Conservation (phyloP, 768 basidiomycete genomes). For the Bullera alba region DNA sequence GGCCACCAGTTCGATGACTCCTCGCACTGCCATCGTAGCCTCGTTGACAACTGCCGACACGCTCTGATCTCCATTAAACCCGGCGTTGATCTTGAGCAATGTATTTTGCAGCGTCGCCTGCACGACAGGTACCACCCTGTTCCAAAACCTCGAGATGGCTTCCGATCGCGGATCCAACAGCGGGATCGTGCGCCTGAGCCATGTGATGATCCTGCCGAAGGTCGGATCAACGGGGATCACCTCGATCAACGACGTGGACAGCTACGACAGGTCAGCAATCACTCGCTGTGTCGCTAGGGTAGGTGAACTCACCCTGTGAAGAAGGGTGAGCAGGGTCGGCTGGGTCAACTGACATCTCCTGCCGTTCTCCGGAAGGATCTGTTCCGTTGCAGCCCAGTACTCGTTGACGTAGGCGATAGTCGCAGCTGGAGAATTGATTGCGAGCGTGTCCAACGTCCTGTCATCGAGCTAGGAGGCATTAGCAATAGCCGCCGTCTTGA, state of each 20-base stretch:
- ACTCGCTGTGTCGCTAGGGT: neutral
- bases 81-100: neutral
- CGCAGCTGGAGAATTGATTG: slow-evolving; percentile 9
- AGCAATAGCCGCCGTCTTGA: neutral
- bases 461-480: slow-evolving; percentile 26
- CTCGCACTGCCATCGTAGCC: too few relatives aligned
- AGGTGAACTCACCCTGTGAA: slow-evolving; percentile 33
- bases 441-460: slow-evolving; percentile 27
- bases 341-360: slow-evolving; percentile 27
- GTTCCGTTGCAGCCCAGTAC: slow-evolving; percentile 15
- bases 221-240: neutral
- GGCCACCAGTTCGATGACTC: too few relatives aligned
- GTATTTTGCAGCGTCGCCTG: neutral
- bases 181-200: neutral
- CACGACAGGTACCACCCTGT: slow-evolving; percentile 3
- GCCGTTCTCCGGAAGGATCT: slow-evolving; percentile 19
- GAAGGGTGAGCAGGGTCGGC: slow-evolving; percentile 38
- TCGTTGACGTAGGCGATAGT: slow-evolving; percentile 23
- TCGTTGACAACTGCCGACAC: too few relatives aligned
- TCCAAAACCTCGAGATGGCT: neutral
- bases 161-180: neutral
- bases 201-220: neutral
- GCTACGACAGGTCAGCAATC: neutral
- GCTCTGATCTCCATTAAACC: neutral
- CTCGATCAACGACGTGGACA: neutral